These are phyloP conservation scores for Pseudozyma sp. DNA, from an alignment of 1,284 basidiomycete genomes.

Conservation along the genomic window DNA sequence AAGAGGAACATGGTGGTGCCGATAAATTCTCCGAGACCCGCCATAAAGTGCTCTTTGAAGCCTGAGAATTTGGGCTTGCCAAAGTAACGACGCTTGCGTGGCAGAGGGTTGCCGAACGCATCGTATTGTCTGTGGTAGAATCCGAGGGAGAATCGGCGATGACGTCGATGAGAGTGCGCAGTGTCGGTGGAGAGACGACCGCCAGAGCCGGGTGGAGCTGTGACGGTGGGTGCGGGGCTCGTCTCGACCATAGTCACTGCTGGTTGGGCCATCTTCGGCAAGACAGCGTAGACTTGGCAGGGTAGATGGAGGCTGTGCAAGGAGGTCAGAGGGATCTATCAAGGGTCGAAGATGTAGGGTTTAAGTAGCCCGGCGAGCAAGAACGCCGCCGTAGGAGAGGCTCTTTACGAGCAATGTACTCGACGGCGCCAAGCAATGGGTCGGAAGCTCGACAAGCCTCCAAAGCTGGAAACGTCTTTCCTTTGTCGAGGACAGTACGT, in stretches of 20 bases:
- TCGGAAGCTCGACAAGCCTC: no score
- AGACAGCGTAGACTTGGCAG: neutral
- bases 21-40: slow-evolving; percentile 43
- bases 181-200: slow-evolving; percentile 34
- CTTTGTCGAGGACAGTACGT: no score
- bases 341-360: neutral
- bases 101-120: neutral
- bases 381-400: no score
- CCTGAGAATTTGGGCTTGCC: slow-evolving; percentile 33
- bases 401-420: no score
- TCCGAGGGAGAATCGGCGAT: neutral
- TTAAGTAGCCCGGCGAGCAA: neutral
- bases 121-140: slow-evolving; percentile 4
- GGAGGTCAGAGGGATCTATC: no score
- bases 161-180: slow-evolving; percentile 1
- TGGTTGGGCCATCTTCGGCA: slow-evolving; percentile 4
- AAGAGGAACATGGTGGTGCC: slow-evolving; percentile 55
- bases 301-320: no score
- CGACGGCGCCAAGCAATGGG: no score
- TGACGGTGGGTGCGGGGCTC: neutral
- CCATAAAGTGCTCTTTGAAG: slow-evolving; percentile 43
- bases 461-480: no score
- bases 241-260: slow-evolving; percentile 18
- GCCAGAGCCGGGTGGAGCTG: slow-evolving; percentile 1
- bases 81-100: slow-evolving; percentile 13